Evolutionary conservation across 2,329 filamentous ascomycete genomes (phyloP).

Genomic region (Lachnellula hyalina): DNA sequence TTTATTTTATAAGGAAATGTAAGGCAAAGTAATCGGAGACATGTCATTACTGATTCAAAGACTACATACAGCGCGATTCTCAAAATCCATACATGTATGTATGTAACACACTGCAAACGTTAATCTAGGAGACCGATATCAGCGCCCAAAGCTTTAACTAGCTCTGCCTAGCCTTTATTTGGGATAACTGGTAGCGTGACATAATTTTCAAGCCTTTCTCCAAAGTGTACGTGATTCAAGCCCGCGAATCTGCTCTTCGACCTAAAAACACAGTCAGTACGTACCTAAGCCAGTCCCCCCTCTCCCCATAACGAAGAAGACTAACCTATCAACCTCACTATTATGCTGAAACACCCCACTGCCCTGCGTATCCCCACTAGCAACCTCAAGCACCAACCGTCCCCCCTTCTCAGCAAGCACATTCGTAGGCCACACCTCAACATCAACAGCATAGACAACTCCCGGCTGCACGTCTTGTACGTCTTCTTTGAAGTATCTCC

Average conservation of each 20-base stretch:
- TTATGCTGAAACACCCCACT: slow-evolving; percentile 52
- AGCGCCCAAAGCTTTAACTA: too few relatives aligned
- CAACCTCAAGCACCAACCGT: slow-evolving; percentile 50
- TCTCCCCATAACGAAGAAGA: neutral
- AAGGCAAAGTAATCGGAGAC: too few relatives aligned
- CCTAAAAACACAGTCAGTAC: neutral
- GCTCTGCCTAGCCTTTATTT: neutral
- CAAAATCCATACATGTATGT: too few relatives aligned
- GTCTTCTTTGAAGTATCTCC: slow-evolving; percentile 54
- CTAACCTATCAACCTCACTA: slow-evolving; percentile 42
- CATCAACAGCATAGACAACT: slow-evolving; percentile 53
- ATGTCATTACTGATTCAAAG: too few relatives aligned
- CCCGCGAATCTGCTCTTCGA: slow-evolving; percentile 39
- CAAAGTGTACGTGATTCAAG: slow-evolving; percentile 49
- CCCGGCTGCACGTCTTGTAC: slow-evolving; percentile 48
- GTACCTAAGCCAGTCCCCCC: too few relatives aligned
- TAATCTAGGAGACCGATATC: too few relatives aligned
- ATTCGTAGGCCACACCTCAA: slow-evolving; percentile 62
- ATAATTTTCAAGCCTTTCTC: slow-evolving; percentile 44
- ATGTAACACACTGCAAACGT: too few relatives aligned
- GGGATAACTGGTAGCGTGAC: slow-evolving; percentile 49
- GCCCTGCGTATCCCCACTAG: slow-evolving; percentile 54
- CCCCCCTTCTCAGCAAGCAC: slow-evolving; percentile 49
- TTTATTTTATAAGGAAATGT: too few relatives aligned
- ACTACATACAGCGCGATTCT: too few relatives aligned